Evolutionary conservation across 1,284 basidiomycete genomes (phyloP).

Genomic region (Gymnopus androsaceus): DNA sequence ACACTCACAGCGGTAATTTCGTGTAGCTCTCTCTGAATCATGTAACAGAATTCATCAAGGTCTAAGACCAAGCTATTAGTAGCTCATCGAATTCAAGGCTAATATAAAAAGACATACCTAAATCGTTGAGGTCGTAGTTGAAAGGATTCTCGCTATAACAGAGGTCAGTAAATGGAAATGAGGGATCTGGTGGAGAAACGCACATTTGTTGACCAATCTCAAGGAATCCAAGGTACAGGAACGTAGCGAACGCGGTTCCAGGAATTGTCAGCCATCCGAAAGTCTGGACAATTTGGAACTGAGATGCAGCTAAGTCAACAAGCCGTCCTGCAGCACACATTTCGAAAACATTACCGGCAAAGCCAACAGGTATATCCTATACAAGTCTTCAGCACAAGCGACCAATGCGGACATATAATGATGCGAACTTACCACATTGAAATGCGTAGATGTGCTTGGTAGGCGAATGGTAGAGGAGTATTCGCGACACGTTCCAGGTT

Average conservation of each 20-base stretch:
- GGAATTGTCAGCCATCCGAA: constrained; percentile 61
- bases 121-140: constrained; percentile 69
- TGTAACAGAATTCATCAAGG: constrained; percentile 64
- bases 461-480: constrained; percentile 69
- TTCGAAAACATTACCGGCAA: constrained; percentile 46
- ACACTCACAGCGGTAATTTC: constrained; percentile 63
- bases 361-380: constrained; percentile 69
- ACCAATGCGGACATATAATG: not conserved
- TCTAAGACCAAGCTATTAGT: constrained; percentile 36
- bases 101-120: constrained; percentile 39
- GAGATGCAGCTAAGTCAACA: too few species aligned
- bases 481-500: constrained; percentile 63
- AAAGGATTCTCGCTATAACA: constrained; percentile 66
- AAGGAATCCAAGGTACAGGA: constrained; percentile 67
- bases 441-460: constrained; percentile 67
- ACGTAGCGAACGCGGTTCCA: constrained; percentile 60
- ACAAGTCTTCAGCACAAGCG: constrained; percentile 6
- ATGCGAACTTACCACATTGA: constrained; percentile 50
- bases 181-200: constrained; percentile 24
- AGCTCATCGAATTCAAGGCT: not conserved
- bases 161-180: not conserved
- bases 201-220: constrained; percentile 73
- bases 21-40: constrained; percentile 62
- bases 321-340: too few species aligned
- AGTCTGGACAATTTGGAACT: constrained; percentile 61